Conservation (phyloP, 1,139 yeast species). For the Saccharomyces hybrid region DNA sequence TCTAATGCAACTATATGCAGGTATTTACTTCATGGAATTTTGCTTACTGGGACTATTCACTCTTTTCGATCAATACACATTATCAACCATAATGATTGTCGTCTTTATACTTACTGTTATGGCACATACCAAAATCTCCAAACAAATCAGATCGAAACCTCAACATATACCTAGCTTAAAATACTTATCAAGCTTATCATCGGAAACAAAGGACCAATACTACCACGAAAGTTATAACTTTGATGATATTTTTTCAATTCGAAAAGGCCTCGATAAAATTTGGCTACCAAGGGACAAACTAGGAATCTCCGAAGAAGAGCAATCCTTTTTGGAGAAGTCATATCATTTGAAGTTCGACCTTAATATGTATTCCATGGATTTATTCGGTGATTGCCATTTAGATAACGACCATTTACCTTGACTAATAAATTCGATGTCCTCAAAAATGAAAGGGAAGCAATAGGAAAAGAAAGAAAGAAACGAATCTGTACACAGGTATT, state of each 20-base stretch:
- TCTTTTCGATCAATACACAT: slow-evolving; percentile 39
- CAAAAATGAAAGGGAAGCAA: neutral
- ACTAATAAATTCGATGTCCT: neutral
- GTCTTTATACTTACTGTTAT: slow-evolving; percentile 36
- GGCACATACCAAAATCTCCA: slow-evolving; percentile 35
- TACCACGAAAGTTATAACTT: neutral
- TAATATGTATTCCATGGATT: slow-evolving; percentile 15
- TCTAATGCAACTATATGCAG: slow-evolving; percentile 64
- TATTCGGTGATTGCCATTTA: neutral
- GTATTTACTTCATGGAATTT: slow-evolving; percentile 70
- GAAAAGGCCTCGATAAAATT: slow-evolving; percentile 11
- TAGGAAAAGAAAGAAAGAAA: neutral
- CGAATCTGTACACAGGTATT: neutral
- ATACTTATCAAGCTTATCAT: slow-evolving; percentile 1
- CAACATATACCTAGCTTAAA: slow-evolving; percentile 5
- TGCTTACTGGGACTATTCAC: slow-evolving; percentile 71
- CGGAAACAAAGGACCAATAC: slow-evolving; percentile 1
- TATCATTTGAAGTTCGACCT: slow-evolving; percentile 27
- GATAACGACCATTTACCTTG: neutral
- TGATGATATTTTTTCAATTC: neutral
- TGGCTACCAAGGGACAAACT: slow-evolving; percentile 36
- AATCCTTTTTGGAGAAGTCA: slow-evolving; percentile 17
- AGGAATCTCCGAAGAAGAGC: slow-evolving; percentile 28
- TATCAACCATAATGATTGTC: slow-evolving; percentile 38
- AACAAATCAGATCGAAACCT: slow-evolving; percentile 16